Base-by-base conservation (phyloP, 495 filamentous ascomycete species). In the Podospora tetraspora region DNA sequence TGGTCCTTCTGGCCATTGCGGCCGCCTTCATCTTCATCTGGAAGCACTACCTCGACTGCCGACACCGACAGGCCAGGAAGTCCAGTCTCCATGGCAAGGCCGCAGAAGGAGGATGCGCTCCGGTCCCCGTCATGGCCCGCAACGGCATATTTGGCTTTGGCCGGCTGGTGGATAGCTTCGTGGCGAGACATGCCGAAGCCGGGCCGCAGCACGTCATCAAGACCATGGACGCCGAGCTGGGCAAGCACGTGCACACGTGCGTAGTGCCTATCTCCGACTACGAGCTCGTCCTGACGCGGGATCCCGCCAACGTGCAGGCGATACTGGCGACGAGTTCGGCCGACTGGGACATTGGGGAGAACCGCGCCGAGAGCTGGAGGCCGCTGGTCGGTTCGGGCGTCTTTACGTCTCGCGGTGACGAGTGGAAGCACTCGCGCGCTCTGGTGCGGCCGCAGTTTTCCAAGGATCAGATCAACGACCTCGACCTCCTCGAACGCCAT, bases 331-430 rank as follows among this genome's bases (percentile, higher is more conserved):
- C 82, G 7, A 80, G 87, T 7, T 86, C 89, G 69, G 80, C 81
- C 34, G 86, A 90, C 69, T 94, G 85, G 75, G 79, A 80, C 13
- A 73, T 92, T 1, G 87, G 86, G 1, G 73, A 80, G 16, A 57
- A 76, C 13, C 80, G 89, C 19, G 70, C 78, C 11, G 73, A 76
- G 0, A 78, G 73, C 32, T 84, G 90, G 76, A 75, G 69, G 24
- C 86, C 86, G 0, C 71, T 92, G 3, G 73, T 92, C 1, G 91
- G 91, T 9, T 73, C 85, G 58, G 91, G 90, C 25, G 89, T 94
- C 68, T 93, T 94, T 73, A 89, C 88, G 1, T 80, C 82, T 3
- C 86, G 92, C 71, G 91, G 91, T 16, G 77, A 79, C 13, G 75
- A 72, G 11, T 94, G 91, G 91, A 84, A 86, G 69, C 83, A 87